These are phyloP conservation scores for Aspergillus carlsbadensis DNA, from an alignment of 495 filamentous ascomycete genomes.

Conservation along the genomic window DNA sequence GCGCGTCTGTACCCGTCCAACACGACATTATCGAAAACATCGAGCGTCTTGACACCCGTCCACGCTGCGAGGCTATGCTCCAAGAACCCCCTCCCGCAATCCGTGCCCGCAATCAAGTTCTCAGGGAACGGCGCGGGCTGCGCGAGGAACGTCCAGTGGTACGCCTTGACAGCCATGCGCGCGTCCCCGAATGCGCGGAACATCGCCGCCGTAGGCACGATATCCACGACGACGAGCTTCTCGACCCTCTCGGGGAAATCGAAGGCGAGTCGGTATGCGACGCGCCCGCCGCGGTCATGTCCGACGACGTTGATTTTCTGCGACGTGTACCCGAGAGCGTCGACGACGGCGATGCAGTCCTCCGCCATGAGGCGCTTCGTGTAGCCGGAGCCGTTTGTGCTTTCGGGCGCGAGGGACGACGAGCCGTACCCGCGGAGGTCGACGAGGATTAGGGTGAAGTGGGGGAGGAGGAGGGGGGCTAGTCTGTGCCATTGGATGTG, in stretches of 20 bases:
- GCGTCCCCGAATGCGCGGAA: background rate
- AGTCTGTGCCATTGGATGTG: conserved; percentile 1
- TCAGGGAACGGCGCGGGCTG: conserved; percentile 1
- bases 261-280: background rate
- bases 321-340: background rate
- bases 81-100: background rate
- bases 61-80: background rate
- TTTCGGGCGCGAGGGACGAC: background rate
- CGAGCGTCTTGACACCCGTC: background rate
- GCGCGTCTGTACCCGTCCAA: background rate
- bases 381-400: background rate
- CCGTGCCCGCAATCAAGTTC: background rate
- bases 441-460: background rate
- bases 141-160: conserved; percentile 2
- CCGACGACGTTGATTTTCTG: background rate
- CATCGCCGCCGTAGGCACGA: conserved; percentile 1
- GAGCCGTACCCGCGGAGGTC: conserved; percentile 3
- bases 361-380: conserved; percentile 1
- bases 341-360: background rate
- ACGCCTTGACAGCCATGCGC: background rate
- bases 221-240: background rate
- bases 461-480: background rate
- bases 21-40: background rate
- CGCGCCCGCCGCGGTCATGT: background rate
- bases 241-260: background rate